Percentiles rank a stretch among this genome's conserved stretches.
Evolutionary conservation across 2,329 filamentous ascomycete genomes (phyloP).

Genomic region (Tolypocladium amazonense): DNA sequence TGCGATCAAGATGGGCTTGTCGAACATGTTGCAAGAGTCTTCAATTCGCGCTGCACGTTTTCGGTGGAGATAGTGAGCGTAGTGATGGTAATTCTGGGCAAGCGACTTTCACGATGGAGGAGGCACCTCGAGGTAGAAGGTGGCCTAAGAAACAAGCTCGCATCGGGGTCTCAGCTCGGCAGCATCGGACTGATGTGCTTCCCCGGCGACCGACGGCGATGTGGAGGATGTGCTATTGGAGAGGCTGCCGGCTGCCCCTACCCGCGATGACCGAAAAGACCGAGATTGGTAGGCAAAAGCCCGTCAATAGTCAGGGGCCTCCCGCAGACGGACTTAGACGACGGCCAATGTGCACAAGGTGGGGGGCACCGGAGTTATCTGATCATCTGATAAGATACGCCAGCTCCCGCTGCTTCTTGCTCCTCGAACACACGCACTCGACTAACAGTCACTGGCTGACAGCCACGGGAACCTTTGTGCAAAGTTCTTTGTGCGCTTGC

Average conservation of each 20-base stretch:
- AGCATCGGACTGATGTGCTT: neutral
- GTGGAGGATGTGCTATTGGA: neutral
- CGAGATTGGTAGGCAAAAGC: neutral
- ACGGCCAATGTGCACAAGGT: neutral
- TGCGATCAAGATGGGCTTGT: conserved; percentile 17
- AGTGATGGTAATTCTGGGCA: no score
- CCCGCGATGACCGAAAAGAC: neutral
- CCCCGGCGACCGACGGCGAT: neutral
- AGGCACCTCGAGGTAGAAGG: neutral
- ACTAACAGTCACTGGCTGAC: no score
- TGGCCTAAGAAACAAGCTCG: neutral
- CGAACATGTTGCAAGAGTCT: conserved; percentile 12
- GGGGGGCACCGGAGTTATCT: neutral
- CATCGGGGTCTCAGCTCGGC: neutral
- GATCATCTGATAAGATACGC: neutral
- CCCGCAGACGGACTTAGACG: neutral
- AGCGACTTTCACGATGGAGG: no score
- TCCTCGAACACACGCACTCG: neutral
- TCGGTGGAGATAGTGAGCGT: no score
- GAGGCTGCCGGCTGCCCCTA: neutral
- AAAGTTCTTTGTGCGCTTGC: no score
- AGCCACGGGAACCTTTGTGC: no score
- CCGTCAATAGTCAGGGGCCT: neutral
- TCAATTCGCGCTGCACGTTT: neutral
- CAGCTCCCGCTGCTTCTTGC: neutral